Evolutionary conservation across 2,329 filamentous ascomycete species (phyloP), one percentile per base, ranked within the genome.

Genomic region (Neurospora sp.): DNA sequence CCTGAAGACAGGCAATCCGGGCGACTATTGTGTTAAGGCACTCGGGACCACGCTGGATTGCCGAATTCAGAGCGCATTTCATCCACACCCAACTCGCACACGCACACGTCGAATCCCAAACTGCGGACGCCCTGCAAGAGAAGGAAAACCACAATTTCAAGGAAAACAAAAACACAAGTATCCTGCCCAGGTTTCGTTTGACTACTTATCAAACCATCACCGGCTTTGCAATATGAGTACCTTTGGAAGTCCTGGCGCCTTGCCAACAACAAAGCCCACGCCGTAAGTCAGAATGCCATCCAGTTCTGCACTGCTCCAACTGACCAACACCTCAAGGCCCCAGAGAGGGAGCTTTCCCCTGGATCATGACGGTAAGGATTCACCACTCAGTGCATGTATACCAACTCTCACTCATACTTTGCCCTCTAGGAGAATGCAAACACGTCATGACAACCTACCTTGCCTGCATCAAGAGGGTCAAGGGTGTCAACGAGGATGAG

Each of bases 271-370:
- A 15, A 78, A 79, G 66, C 79, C 79, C 8, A 73, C 73, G 6
- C 79, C 79, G 79, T 81, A 70, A 74, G 78, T 75, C 39, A 6
- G n/a, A 39, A 37, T 57, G 15, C 10, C 67, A 17, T 23, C 28
- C 28, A 28, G 6, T 12, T 11, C n/a, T 70, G 17, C 11, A 12
- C 28, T 33, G 28, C 4, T 28, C 12, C 40, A 28, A 33, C 43
- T 68, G 6, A 68, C 66, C 67, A 38, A 36, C 39, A 17, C 36
- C 43, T 70, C 23, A 74, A 96, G 92, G 70, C 95, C 95, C 5
- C 92, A 97, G 79, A 89, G 94, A 76, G 95, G 95, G 69, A 96
- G 92, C 76, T 98, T 98, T 78, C 95, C 95, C n/a, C 88, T 98
- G 69, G 95, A 98, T 80, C 94, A 97, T 77, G 93, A 97, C 80